Evolutionary conservation across 2,329 filamentous ascomycete species (phyloP).

Genomic region (Geosmithia putterillii): DNA sequence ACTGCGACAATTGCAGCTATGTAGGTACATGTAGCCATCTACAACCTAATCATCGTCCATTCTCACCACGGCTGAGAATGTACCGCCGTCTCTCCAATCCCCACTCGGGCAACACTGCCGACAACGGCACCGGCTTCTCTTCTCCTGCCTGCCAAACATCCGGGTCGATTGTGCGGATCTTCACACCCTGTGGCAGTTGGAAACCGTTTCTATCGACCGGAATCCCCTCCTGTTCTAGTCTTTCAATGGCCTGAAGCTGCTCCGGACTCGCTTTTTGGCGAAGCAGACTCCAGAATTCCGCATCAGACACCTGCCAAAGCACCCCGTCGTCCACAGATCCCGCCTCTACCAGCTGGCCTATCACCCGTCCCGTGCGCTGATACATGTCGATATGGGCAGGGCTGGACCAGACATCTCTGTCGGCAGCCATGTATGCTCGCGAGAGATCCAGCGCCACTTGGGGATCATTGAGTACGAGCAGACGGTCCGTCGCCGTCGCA

Average conservation of each 20-base stretch:
- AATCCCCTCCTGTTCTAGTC: constrained; percentile 3
- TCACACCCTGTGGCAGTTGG: constrained; percentile 2
- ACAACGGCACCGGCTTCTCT: constrained; percentile 1
- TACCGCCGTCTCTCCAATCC: constrained; percentile 2
- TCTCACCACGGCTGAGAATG: too few relatives aligned
- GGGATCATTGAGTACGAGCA: constrained; percentile 17
- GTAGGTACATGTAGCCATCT: too few relatives aligned
- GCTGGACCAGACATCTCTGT: constrained; percentile 23
- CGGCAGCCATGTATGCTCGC: constrained; percentile 17
- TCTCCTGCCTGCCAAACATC: constrained; percentile 2
- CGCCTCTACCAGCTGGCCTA: constrained; percentile 11
- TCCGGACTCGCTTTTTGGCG: not conserved
- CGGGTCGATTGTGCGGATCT: constrained; percentile 4
- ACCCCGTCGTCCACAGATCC: constrained; percentile 13
- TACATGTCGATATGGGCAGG: constrained; percentile 21
- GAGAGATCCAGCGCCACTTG: constrained; percentile 16
- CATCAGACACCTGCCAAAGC: constrained; percentile 20
- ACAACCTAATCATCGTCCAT: too few relatives aligned
- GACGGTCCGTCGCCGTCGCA: constrained; percentile 8
- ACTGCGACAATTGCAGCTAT: too few relatives aligned
- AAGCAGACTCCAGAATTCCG: constrained; percentile 17
- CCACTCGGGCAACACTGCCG: constrained; percentile 1
- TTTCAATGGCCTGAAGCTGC: constrained; percentile 4
- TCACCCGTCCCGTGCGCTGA: constrained; percentile 17
- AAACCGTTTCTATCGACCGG: constrained; percentile 3